phyloP scores from a whole-genome alignment of 139 green algal genomes.

The Dunaliella sp. region DNA sequence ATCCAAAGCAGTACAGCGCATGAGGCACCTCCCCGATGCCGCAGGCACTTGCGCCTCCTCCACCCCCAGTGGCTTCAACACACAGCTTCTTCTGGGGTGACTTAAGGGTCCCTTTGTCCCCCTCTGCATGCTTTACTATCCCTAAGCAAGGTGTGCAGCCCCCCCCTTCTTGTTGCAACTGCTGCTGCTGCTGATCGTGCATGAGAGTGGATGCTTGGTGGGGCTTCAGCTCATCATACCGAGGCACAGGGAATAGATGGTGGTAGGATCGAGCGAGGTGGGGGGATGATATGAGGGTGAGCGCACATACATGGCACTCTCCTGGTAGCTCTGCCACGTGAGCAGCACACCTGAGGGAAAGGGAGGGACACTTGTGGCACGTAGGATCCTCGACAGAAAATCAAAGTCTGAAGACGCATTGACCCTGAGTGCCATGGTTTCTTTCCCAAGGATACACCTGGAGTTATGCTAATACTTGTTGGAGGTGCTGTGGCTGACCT shows the following conservation, averaged over 20 bases:
- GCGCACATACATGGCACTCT: conserved; percentile 85
- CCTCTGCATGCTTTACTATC: too few relatives aligned
- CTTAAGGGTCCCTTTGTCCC: too few relatives aligned
- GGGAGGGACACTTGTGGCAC: too few relatives aligned
- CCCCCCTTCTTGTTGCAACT: too few relatives aligned
- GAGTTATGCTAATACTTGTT: too few relatives aligned
- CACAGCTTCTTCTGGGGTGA: not conserved
- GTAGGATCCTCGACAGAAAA: too few relatives aligned
- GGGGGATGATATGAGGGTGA: conserved; percentile 93
- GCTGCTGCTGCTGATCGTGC: not conserved
- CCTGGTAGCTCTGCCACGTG: conserved; percentile 77
- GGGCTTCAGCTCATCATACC: conserved; percentile 66
- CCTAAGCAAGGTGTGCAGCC: too few relatives aligned
- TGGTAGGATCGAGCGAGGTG: conserved; percentile 97
- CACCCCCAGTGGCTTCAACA: not conserved
- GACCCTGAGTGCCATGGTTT: too few relatives aligned
- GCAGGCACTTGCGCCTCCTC: not conserved
- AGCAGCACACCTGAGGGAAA: conserved; percentile 50
- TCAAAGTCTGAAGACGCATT: too few relatives aligned
- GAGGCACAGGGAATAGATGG: conserved; percentile 92
- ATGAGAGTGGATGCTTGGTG: not conserved
- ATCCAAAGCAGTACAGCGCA: conserved; percentile 58
- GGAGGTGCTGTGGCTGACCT: too few relatives aligned
- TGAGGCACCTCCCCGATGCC: not conserved
- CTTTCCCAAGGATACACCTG: too few relatives aligned